phyloP scores from a whole-genome alignment of 345 rosid species.

The Eucalyptus camaldulensis region DNA sequence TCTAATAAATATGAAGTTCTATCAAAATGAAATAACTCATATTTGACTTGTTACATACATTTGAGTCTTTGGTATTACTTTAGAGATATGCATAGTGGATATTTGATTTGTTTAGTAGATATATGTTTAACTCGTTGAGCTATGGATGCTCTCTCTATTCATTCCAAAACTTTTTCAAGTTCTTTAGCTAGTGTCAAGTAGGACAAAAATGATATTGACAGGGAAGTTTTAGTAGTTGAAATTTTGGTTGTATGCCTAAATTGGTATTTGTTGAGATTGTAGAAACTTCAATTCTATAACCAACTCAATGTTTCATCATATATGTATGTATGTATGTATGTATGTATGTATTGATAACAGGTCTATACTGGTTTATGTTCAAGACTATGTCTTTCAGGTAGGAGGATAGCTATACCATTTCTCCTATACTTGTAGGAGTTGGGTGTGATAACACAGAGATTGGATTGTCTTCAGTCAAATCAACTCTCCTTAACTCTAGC shows the following conservation, averaged over 20 bases:
- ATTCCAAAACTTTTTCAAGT: no score
- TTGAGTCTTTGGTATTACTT: not conserved
- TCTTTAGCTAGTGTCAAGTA: not conserved
- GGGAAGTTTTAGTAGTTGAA: not conserved
- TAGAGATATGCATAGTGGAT: not conserved
- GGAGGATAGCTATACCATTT: not conserved
- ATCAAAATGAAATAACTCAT: not conserved
- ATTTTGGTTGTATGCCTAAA: not conserved
- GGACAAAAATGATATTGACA: not conserved
- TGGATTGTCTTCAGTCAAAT: conserved; percentile 45
- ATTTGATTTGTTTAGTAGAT: not conserved
- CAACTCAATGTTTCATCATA: not conserved
- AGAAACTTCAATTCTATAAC: not conserved
- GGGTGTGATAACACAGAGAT: not conserved
- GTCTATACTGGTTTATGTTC: no score
- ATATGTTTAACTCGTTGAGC: not conserved
- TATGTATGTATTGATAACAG: no score
- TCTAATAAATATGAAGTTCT: not conserved
- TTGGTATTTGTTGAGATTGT: not conserved
- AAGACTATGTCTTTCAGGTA: no score
- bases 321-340: no score
- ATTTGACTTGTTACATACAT: not conserved
- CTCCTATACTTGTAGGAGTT: not conserved
- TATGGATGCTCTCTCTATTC: not conserved
- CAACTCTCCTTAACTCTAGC: conserved; percentile 47